A percentile compares a stretch with the other conserved stretches of the same genome.
phyloP scores from a whole-genome alignment of 257 asterid genomes.

The Fraxinus excelsior region DNA sequence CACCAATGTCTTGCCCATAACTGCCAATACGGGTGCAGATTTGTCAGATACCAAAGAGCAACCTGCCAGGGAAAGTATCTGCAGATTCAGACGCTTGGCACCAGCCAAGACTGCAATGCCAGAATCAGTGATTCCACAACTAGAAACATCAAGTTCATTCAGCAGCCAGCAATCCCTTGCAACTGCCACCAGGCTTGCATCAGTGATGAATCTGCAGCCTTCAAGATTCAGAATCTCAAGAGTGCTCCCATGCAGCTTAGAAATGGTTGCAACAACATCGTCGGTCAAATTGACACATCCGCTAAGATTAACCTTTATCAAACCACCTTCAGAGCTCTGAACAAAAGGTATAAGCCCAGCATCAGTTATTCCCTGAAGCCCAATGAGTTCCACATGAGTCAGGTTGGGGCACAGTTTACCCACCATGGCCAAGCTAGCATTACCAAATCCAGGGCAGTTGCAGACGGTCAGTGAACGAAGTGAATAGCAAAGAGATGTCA shows the following conservation, averaged over 20 bases:
- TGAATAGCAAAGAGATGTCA: slow-evolving; percentile 46
- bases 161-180: slow-evolving; percentile 59
- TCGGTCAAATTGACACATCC: slow-evolving; percentile 74
- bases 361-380: slow-evolving; percentile 61
- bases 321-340: slow-evolving; percentile 57
- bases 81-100: slow-evolving; percentile 55
- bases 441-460: slow-evolving; percentile 80
- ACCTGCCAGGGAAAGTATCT: slow-evolving; percentile 60
- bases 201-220: slow-evolving; percentile 63
- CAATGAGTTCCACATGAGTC: slow-evolving; percentile 51
- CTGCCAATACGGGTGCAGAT: slow-evolving; percentile 52
- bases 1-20: slow-evolving; percentile 53
- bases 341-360: slow-evolving; percentile 66
- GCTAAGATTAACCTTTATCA: slow-evolving; percentile 65
- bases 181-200: slow-evolving; percentile 61
- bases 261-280: slow-evolving; percentile 49
- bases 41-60: slow-evolving; percentile 60
- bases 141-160: slow-evolving; percentile 68
- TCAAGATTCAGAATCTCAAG: slow-evolving; percentile 72
- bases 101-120: slow-evolving; percentile 66
- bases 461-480: slow-evolving; percentile 59
- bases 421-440: slow-evolving; percentile 53
- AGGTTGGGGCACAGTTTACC: slow-evolving; percentile 66
- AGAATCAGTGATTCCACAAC: slow-evolving; percentile 53
- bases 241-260: slow-evolving; percentile 66